Percentiles rank a stretch among this genome's conserved stretches.
These are phyloP conservation scores for Daucus carota DNA, from an alignment of 129 eudicot genomes.

Conservation along the genomic window DH1_v3.0 NC_030386.2:26653001-26653500, in stretches of 20 bases:
- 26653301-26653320: slow-evolving; percentile 73
- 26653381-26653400: neutral
- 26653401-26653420: neutral
- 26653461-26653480: neutral
- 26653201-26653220: slow-evolving; percentile 39
- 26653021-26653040: neutral
- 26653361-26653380: neutral
- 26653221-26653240: slow-evolving; percentile 40
- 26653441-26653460: neutral
- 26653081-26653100: slow-evolving; percentile 48
- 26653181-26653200: slow-evolving; percentile 52
- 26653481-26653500: neutral
- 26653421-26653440: no score
- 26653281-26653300: slow-evolving; percentile 28
- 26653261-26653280: slow-evolving; percentile 43
- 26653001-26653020: neutral
- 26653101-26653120: slow-evolving; percentile 37
- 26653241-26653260: slow-evolving; percentile 66
- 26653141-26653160: slow-evolving; percentile 55
- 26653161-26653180: slow-evolving; percentile 57
- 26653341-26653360: neutral
- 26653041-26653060: neutral
- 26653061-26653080: neutral
- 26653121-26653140: slow-evolving; percentile 95
- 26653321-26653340: neutral